These are phyloP conservation scores for Coemansia aciculifera DNA, from an alignment of 192 early-diverging fungal genomes.

Conservation along the genomic window DNA sequence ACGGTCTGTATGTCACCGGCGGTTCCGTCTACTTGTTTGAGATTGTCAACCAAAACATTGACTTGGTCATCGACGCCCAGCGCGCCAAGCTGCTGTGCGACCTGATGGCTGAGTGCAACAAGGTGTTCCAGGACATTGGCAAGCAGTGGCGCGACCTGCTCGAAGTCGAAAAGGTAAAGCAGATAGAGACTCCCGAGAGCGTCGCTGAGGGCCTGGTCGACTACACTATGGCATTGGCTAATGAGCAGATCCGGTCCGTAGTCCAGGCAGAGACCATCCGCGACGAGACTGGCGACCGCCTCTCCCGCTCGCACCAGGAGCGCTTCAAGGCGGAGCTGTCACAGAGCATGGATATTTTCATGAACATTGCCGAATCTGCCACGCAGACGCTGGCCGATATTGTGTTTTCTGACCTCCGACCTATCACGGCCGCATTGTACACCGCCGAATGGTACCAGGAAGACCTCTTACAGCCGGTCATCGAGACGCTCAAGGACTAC, in stretches of 20 bases:
- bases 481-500: constrained; percentile 96
- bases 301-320: constrained; percentile 62
- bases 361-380: constrained; percentile 78
- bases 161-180: constrained; percentile 73
- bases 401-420: constrained; percentile 77
- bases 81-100: constrained; percentile 90
- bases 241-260: constrained; percentile 89
- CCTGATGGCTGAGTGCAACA: constrained; percentile 76
- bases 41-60: constrained; percentile 97
- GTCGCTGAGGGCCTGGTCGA: constrained; percentile 87
- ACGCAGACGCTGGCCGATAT: constrained; percentile 80
- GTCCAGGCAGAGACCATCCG: constrained; percentile 86
- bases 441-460: constrained; percentile 90
- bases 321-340: constrained; percentile 67
- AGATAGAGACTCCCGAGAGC: constrained; percentile 73
- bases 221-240: constrained; percentile 93
- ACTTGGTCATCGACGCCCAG: constrained; percentile 78
- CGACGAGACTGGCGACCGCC: constrained; percentile 58
- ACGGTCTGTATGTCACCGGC: constrained; percentile 78
- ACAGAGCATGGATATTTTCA: constrained; percentile 83
- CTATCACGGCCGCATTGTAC: constrained; percentile 74
- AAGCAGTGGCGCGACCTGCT: constrained; percentile 79
- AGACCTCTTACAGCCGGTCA: constrained; percentile 79
- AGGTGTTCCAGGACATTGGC: constrained; percentile 81
- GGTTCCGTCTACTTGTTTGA: constrained; percentile 87